Conservation (phyloP, 192 early-diverging fungal genomes). For the Phlyctochytrium planicorne region DNA sequence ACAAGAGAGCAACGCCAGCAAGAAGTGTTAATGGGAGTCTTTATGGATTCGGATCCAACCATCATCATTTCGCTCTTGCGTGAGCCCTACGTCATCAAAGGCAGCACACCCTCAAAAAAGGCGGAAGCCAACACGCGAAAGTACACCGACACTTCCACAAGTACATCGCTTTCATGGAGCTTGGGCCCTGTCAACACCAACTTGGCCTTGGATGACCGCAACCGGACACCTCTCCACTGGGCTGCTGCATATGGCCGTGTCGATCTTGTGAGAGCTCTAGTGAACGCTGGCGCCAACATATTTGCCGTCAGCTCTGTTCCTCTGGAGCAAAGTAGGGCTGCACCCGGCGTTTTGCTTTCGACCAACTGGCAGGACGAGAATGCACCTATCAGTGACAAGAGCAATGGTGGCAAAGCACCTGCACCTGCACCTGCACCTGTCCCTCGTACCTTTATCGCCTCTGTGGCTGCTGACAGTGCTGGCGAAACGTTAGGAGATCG, state of each 20-base stretch:
- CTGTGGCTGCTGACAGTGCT: neutral
- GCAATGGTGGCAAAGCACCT: too few relatives aligned
- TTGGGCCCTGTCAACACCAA: conserved; percentile 10
- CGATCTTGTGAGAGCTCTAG: conserved; percentile 3
- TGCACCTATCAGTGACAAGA: too few relatives aligned
- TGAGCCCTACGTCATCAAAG: neutral
- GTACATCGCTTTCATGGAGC: neutral
- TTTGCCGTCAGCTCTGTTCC: neutral
- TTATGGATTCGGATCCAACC: neutral
- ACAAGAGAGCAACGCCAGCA: conserved; percentile 16
- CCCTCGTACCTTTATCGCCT: neutral
- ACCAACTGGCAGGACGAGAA: neutral
- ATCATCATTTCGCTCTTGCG: conserved; percentile 10
- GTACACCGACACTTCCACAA: neutral
- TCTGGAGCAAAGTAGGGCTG: neutral
- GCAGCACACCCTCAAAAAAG: neutral
- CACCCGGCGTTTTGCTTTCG: neutral
- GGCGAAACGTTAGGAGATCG: neutral
- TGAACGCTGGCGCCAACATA: conserved; percentile 21
- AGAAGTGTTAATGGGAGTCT: conserved; percentile 4
- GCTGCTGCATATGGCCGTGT: conserved; percentile 20
- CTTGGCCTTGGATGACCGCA: conserved; percentile 23
- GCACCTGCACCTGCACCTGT: neutral
- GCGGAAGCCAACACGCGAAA: neutral
- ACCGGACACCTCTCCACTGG: conserved; percentile 25